phyloP scores from a whole-genome alignment of 768 basidiomycete genomes.

The Lyophyllum shimeji region DNA sequence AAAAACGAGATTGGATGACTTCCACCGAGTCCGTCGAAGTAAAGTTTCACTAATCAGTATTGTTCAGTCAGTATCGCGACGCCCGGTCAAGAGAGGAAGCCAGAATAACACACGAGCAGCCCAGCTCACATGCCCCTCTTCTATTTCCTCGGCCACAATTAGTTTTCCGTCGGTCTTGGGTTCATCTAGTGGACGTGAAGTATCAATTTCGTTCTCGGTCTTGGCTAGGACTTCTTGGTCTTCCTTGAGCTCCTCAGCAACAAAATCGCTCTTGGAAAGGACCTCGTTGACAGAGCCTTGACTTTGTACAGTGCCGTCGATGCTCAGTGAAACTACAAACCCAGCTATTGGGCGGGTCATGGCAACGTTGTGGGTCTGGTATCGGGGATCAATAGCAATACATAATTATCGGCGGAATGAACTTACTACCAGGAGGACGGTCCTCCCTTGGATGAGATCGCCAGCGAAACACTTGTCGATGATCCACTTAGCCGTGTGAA shows the following conservation, averaged over 20 bases:
- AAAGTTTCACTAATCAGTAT: slow-evolving; percentile 31
- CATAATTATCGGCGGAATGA: neutral
- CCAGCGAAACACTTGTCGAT: slow-evolving; percentile 79
- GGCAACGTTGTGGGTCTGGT: slow-evolving; percentile 50
- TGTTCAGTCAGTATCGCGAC: slow-evolving; percentile 20
- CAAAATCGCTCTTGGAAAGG: slow-evolving; percentile 38
- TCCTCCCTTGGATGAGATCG: slow-evolving; percentile 74
- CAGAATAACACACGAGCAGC: slow-evolving; percentile 31
- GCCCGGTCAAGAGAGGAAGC: neutral
- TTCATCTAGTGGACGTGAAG: slow-evolving; percentile 17
- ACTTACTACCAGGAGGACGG: slow-evolving; percentile 76
- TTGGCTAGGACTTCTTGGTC: slow-evolving; percentile 28
- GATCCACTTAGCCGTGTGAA: slow-evolving; percentile 81
- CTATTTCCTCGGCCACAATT: slow-evolving; percentile 65
- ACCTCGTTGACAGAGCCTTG: slow-evolving; percentile 51
- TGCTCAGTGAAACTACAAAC: slow-evolving; percentile 54
- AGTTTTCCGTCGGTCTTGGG: slow-evolving; percentile 51
- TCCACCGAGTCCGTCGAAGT: slow-evolving; percentile 37
- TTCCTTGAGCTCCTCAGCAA: slow-evolving; percentile 28
- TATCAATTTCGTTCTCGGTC: slow-evolving; percentile 24
- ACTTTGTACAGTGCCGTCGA: slow-evolving; percentile 51
- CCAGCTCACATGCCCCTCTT: slow-evolving; percentile 58
- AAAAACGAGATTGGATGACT: slow-evolving; percentile 33
- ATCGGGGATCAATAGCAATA: neutral
- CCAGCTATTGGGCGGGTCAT: slow-evolving; percentile 53